Evolutionary conservation across 352 stramenopile genomes (phyloP), one percentile per base, ranked within the genome.

Genomic region (Phytophthora brassicae): DNA sequence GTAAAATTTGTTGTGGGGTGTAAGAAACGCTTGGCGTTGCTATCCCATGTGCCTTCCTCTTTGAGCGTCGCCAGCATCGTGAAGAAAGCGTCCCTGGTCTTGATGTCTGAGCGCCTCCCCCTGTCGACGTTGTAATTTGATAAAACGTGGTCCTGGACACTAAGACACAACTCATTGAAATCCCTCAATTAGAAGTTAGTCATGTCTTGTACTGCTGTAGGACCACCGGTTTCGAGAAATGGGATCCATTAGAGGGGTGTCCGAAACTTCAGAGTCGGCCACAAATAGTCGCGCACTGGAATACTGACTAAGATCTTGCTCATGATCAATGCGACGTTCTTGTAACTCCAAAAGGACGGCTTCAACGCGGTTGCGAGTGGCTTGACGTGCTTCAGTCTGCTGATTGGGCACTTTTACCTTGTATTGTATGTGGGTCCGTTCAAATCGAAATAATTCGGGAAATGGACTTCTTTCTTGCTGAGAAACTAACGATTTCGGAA

Each of bases 51-150:
- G 3, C 45, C 35, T 14, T 45, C 52, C 9, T 6, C 17, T 14
- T 44, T 41, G 13, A 56, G 16, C n/a, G 9, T 43, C 4, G 36
- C 55, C 1, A 62, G 11, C 12, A 17, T 54, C 44, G 55, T 62
- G 55, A 62, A 50, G n/a, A 62, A 56, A 1, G 44, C 35, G 13
- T 49, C 24, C 24, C 49, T n/a, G 53, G 11, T 12, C 16, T 20
- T 56, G 13, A 62, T 62, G 2, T 38, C 17, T 29, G 55, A 36
- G 9, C 29, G 29, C 29, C 29, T 36, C 8, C 29, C 4, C 13
- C 29, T 7, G 8, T 12, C 29, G 9, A 36, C 29, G 4, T 36
- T 36, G 4, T 36, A 36, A 36, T 36, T 36, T 1, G 13, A 14
- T 7, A 7, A 12, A 36, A 4, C 29, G 29, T 36, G 29, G 29